Evolutionary conservation across 768 basidiomycete genomes (phyloP).

Genomic region (Lentinus brumalis): DNA sequence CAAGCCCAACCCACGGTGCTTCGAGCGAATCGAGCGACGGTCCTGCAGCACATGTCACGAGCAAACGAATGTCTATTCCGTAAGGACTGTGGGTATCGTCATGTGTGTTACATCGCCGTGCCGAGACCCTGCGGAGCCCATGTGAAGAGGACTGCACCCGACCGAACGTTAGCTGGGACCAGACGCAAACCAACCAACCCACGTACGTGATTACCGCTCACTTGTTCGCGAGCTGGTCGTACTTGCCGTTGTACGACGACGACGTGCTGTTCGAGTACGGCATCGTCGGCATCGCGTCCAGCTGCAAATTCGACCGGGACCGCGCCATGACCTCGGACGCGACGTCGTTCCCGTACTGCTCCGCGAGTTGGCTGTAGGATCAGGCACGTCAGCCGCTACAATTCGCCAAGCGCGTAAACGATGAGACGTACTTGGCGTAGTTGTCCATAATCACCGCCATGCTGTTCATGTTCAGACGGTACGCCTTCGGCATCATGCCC

Average conservation of each 20-base stretch:
- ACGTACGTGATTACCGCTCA: not conserved
- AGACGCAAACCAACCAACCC: not conserved
- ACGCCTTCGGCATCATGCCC: slow-evolving; percentile 86
- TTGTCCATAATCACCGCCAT: slow-evolving; percentile 88
- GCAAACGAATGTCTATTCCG: slow-evolving; percentile 18
- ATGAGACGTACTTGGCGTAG: slow-evolving; percentile 63
- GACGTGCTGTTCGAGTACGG: slow-evolving; percentile 27
- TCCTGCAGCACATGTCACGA: not conserved
- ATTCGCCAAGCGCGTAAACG: not conserved
- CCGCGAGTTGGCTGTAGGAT: slow-evolving; percentile 62
- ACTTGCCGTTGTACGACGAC: slow-evolving; percentile 23
- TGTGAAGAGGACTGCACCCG: not conserved
- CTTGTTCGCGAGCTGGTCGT: slow-evolving; percentile 20
- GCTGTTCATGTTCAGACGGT: slow-evolving; percentile 68
- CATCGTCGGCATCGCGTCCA: slow-evolving; percentile 34
- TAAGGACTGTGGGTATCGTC: slow-evolving; percentile 21
- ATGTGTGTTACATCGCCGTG: slow-evolving; percentile 14
- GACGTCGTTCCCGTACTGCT: slow-evolving; percentile 68
- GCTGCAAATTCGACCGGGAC: slow-evolving; percentile 55
- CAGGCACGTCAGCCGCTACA: not conserved
- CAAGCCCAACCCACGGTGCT: no score
- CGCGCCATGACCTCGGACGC: slow-evolving; percentile 60
- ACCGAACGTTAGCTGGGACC: not conserved
- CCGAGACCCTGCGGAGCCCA: not conserved
- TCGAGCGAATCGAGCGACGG: not conserved